Percentiles rank a stretch among this genome's conserved stretches.
These are phyloP conservation scores for Penicillium occitanis DNA, from an alignment of 2,329 filamentous ascomycete genomes.

Conservation along the genomic window DNA sequence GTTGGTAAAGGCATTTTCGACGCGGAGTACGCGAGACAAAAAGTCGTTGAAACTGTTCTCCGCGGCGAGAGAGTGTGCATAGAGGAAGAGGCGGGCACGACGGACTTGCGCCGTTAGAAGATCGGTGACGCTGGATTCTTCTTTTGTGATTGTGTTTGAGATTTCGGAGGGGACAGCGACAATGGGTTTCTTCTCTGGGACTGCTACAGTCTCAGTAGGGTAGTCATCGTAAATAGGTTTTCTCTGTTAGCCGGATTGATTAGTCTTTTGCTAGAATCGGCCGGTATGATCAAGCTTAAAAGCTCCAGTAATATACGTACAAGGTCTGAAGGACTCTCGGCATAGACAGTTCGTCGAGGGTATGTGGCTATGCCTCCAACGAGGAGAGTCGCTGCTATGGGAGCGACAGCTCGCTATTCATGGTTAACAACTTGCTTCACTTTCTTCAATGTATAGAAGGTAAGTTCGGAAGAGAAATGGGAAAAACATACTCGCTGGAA, in stretches of 20 bases:
- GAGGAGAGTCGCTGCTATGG: constrained; percentile 42
- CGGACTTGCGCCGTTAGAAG: constrained; percentile 81
- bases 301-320: constrained; percentile 29
- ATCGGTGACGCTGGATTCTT: constrained; percentile 76
- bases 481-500: constrained; percentile 39
- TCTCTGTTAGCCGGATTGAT: constrained; percentile 30
- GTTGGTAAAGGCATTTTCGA: constrained; percentile 86
- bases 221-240: constrained; percentile 49
- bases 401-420: constrained; percentile 41
- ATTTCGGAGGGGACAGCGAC: constrained; percentile 20
- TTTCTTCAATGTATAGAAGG: neutral
- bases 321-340: constrained; percentile 41
- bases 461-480: constrained; percentile 19
- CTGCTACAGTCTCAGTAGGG: constrained; percentile 32
- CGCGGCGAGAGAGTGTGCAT: constrained; percentile 69
- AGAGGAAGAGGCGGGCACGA: constrained; percentile 74
- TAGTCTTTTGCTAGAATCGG: neutral
- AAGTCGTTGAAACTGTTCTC: constrained; percentile 82
- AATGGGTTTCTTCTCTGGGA: constrained; percentile 27
- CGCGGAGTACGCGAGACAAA: constrained; percentile 75
- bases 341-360: constrained; percentile 42
- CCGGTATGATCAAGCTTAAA: neutral
- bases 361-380: constrained; percentile 42
- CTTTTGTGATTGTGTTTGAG: constrained; percentile 25
- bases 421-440: constrained; percentile 28